Percentiles rank a stretch among this genome's conserved stretches.
These are phyloP conservation scores for Colletotrichum siamense DNA, from an alignment of 2,329 filamentous ascomycete species.

Conservation along the genomic window DNA sequence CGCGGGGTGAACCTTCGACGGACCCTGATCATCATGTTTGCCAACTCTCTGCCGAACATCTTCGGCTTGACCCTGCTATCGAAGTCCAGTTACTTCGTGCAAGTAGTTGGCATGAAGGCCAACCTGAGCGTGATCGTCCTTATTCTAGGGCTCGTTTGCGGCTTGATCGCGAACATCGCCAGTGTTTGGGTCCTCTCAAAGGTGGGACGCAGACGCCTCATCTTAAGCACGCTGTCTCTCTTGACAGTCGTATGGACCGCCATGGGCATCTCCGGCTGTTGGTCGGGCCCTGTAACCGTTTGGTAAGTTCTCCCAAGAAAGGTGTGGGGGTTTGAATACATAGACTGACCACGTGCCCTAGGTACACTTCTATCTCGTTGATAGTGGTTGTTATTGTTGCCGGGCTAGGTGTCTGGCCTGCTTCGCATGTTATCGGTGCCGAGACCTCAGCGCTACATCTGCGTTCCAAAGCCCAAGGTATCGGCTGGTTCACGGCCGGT, in stretches of 20 bases:
- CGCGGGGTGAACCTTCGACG: conserved; percentile 45
- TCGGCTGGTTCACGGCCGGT: conserved; percentile 47
- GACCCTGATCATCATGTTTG: conserved; percentile 46
- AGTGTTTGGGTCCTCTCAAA: conserved; percentile 49
- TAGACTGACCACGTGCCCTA: not conserved
- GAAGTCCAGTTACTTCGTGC: conserved; percentile 44
- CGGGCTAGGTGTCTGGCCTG: conserved; percentile 48
- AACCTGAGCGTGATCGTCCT: conserved; percentile 44
- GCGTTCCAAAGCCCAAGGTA: conserved; percentile 47
- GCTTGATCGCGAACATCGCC: conserved; percentile 46
- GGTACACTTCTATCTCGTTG: conserved; percentile 37
- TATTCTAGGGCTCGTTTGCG: conserved; percentile 49
- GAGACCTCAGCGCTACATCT: conserved; percentile 49
- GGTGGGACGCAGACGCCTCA: conserved; percentile 44
- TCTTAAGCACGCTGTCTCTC: conserved; percentile 37
- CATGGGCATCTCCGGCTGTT: conserved; percentile 54
- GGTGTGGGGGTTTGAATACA: not conserved
- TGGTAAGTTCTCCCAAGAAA: conserved; percentile 35
- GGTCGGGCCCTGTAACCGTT: conserved; percentile 37
- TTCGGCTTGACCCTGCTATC: conserved; percentile 51
- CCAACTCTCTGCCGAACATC: conserved; percentile 45
- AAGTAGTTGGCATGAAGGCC: conserved; percentile 39
- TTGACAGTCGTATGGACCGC: conserved; percentile 44
- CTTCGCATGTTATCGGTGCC: conserved; percentile 44
- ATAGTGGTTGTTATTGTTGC: conserved; percentile 49